A percentile compares a stretch with the other conserved stretches of the same genome.
phyloP scores from a whole-genome alignment of 192 early-diverging fungal genomes.

The Coemansia sp. region DNA sequence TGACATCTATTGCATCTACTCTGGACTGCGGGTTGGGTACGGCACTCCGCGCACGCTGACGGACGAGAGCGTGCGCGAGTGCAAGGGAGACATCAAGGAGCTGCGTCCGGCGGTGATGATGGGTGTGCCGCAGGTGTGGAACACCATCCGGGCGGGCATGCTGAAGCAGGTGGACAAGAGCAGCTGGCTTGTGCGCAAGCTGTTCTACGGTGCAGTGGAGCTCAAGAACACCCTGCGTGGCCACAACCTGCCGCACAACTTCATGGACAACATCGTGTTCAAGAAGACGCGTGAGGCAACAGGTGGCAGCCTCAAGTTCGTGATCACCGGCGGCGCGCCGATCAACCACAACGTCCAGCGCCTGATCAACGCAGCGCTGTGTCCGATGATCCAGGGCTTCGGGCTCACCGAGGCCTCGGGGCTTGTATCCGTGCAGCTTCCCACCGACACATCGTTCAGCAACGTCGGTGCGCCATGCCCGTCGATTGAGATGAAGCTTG shows the following conservation, averaged over 20 bases:
- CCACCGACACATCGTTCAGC: slow-evolving; percentile 59
- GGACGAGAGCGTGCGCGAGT: slow-evolving; percentile 68
- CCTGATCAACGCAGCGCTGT: slow-evolving; percentile 77
- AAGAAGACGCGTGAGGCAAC: slow-evolving; percentile 83
- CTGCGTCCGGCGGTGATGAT: slow-evolving; percentile 76
- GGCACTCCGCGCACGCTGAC: slow-evolving; percentile 74
- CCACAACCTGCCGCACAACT: slow-evolving; percentile 62
- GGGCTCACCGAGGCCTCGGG: slow-evolving; percentile 84
- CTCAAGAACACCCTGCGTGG: slow-evolving; percentile 66
- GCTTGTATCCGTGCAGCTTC: slow-evolving; percentile 67
- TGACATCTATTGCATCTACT: slow-evolving; percentile 68
- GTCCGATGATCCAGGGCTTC: slow-evolving; percentile 84
- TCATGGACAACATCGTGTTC: slow-evolving; percentile 82
- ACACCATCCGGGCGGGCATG: slow-evolving; percentile 88
- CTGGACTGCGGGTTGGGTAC: slow-evolving; percentile 66
- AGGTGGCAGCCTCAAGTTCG: slow-evolving; percentile 85
- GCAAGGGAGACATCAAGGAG: slow-evolving; percentile 79
- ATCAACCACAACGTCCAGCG: slow-evolving; percentile 84
- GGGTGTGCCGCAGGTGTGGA: slow-evolving; percentile 85
- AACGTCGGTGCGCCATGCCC: slow-evolving; percentile 78
- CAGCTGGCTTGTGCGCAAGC: slow-evolving; percentile 59
- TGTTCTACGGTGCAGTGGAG: slow-evolving; percentile 76
- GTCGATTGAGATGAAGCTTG: slow-evolving; percentile 79
- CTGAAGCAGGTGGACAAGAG: slow-evolving; percentile 64
- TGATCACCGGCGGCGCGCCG: slow-evolving; percentile 87